These are phyloP conservation scores for Marchantia polymorpha DNA, from an alignment of 225 moss, liverwort and hornwort genomes.

Conservation along the genomic window DNA sequence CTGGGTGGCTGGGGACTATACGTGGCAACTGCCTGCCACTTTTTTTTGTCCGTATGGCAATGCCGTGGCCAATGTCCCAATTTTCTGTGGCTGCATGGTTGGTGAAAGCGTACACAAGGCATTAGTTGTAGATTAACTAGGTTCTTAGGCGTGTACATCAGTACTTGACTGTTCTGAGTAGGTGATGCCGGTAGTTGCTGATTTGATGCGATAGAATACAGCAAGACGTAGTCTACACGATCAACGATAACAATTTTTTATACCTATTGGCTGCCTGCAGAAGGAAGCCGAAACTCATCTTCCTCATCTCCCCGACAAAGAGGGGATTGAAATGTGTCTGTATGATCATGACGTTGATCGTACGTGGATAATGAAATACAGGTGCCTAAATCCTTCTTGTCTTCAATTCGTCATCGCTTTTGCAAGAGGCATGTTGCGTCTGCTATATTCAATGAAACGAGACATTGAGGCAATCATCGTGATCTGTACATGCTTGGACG, in stretches of 20 bases:
- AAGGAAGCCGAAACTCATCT: slow-evolving; percentile 49
- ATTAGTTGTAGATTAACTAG: background rate
- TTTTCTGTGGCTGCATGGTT: background rate
- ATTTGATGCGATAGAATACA: background rate
- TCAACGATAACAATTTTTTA: background rate
- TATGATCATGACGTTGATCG: slow-evolving; percentile 43
- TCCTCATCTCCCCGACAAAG: slow-evolving; percentile 47
- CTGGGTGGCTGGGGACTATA: background rate
- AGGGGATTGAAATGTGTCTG: slow-evolving; percentile 45
- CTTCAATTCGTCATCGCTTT: background rate
- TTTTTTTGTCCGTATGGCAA: background rate
- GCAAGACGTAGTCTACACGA: background rate
- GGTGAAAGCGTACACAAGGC: background rate
- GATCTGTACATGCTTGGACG: background rate
- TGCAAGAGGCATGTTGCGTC: background rate
- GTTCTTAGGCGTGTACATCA: background rate
- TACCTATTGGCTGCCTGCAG: slow-evolving; percentile 16
- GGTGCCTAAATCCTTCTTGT: slow-evolving; percentile 15
- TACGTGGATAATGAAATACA: slow-evolving; percentile 49
- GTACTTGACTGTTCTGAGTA: background rate
- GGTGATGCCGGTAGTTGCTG: background rate
- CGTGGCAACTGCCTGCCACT: background rate
- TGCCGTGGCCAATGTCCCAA: background rate
- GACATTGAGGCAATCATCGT: background rate
- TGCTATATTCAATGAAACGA: too few species aligned